A percentile compares a stretch with the other conserved stretches of the same genome.
phyloP scores from a whole-genome alignment of 345 rosid species.

The Erucastrum elatum region DNA sequence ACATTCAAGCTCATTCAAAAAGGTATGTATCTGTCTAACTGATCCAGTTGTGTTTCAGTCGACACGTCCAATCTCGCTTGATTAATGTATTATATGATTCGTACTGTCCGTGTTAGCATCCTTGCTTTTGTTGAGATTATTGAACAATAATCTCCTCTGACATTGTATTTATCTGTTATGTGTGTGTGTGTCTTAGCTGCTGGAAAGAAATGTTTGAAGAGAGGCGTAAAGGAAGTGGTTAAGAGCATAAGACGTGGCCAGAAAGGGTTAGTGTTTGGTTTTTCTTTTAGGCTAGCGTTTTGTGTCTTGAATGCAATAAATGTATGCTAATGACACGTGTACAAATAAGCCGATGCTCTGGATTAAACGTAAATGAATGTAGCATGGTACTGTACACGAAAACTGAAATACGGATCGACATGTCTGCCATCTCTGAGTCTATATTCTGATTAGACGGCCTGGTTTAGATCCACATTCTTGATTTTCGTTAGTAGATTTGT shows the following conservation, averaged over 20 bases:
- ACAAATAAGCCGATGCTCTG: slow-evolving; percentile 61
- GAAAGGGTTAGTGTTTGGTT: slow-evolving; percentile 62
- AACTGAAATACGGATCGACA: slow-evolving; percentile 33
- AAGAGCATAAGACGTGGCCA: slow-evolving; percentile 85
- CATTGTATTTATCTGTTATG: no score
- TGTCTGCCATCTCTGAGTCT: slow-evolving; percentile 31
- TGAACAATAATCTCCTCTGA: no score
- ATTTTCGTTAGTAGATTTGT: not conserved
- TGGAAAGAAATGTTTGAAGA: slow-evolving; percentile 86
- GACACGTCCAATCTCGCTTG: no score
- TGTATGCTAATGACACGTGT: not conserved
- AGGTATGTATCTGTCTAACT: slow-evolving; percentile 43
- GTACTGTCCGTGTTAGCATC: no score
- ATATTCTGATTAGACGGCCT: slow-evolving; percentile 26
- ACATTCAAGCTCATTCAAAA: slow-evolving; percentile 89
- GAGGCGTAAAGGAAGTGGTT: slow-evolving; percentile 98
- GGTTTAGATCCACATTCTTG: slow-evolving; percentile 40
- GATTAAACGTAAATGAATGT: slow-evolving; percentile 40
- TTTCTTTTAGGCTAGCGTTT: no score
- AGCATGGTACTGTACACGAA: slow-evolving; percentile 63
- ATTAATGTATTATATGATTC: no score
- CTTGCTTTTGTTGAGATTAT: no score
- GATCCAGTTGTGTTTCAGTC: no score
- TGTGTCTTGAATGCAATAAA: not conserved
- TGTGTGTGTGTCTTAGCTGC: slow-evolving; percentile 44